Evolutionary conservation across 176 grass and related monocot species (phyloP).

Genomic region (Dactylis glomerata): DNA sequence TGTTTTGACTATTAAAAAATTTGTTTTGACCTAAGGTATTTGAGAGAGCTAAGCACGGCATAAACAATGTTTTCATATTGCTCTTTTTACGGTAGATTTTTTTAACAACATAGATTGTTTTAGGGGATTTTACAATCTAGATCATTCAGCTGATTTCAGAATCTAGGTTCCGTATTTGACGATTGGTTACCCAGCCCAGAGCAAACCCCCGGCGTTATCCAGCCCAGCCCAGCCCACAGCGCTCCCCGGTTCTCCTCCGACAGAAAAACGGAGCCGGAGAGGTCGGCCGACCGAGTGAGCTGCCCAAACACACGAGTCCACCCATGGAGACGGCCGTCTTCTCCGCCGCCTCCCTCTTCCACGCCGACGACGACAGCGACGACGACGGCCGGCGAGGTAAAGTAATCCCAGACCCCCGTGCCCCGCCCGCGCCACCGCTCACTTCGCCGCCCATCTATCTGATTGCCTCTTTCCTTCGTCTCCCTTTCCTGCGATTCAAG

Average conservation of each 20-base stretch:
- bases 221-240: not conserved
- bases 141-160: too few relatives aligned
- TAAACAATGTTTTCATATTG: too few relatives aligned
- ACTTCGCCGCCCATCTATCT: not conserved
- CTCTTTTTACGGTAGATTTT: too few relatives aligned
- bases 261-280: not conserved
- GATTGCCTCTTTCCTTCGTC: not conserved
- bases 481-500: not conserved
- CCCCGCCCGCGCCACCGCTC: not conserved
- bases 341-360: conserved; percentile 56
- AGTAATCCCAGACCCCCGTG: not conserved
- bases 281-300: not conserved
- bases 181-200: not conserved
- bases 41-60: too few relatives aligned
- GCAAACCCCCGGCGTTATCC: not conserved
- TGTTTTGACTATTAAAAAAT: too few relatives aligned
- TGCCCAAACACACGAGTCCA: not conserved
- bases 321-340: conserved; percentile 55
- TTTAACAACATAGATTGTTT: too few relatives aligned
- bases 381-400: conserved; percentile 11
- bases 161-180: not conserved
- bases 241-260: not conserved
- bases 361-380: conserved; percentile 29
- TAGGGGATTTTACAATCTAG: too few relatives aligned
- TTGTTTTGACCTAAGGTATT: too few relatives aligned